Conservation (phyloP, 306 rosid species). For the Fragaria nilgerrensis region DNA sequence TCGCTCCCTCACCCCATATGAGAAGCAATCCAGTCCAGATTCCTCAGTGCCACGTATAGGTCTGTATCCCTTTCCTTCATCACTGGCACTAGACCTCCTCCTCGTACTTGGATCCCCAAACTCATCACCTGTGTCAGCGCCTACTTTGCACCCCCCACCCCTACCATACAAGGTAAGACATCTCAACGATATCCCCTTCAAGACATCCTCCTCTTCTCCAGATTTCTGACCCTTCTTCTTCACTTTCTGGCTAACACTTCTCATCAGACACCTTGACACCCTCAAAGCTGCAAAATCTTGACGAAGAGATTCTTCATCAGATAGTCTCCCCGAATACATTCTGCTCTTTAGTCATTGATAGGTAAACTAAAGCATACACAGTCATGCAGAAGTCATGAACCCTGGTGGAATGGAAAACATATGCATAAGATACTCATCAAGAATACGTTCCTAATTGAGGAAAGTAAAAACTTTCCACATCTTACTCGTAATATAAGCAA, state of each 20-base stretch:
- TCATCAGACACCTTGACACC: conserved; percentile 79
- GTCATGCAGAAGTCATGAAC: conserved; percentile 18
- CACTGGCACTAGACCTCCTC: conserved; percentile 89
- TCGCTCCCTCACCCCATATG: conserved; percentile 81
- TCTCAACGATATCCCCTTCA: conserved; percentile 64
- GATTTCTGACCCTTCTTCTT: conserved; percentile 60
- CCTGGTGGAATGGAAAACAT: conserved; percentile 28
- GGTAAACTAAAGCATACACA: conserved; percentile 22
- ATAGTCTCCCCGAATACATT: conserved; percentile 58
- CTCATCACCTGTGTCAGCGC: conserved; percentile 91
- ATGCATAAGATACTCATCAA: conserved; percentile 14
- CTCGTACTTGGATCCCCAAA: conserved; percentile 66
- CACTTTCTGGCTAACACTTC: conserved; percentile 87
- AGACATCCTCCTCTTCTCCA: conserved; percentile 63
- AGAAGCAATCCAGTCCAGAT: conserved; percentile 78
- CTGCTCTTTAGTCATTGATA: conserved; percentile 34
- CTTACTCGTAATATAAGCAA: background rate
- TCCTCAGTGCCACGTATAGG: conserved; percentile 69
- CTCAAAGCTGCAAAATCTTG: conserved; percentile 70
- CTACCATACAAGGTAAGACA: conserved; percentile 75
- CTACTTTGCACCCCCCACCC: conserved; percentile 98
- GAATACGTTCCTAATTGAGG: background rate
- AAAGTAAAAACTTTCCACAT: background rate
- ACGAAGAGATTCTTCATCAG: conserved; percentile 52
- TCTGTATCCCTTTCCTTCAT: conserved; percentile 79